Evolutionary conservation across 345 rosid genomes (phyloP).

Genomic region (Gossypium turneri): DNA sequence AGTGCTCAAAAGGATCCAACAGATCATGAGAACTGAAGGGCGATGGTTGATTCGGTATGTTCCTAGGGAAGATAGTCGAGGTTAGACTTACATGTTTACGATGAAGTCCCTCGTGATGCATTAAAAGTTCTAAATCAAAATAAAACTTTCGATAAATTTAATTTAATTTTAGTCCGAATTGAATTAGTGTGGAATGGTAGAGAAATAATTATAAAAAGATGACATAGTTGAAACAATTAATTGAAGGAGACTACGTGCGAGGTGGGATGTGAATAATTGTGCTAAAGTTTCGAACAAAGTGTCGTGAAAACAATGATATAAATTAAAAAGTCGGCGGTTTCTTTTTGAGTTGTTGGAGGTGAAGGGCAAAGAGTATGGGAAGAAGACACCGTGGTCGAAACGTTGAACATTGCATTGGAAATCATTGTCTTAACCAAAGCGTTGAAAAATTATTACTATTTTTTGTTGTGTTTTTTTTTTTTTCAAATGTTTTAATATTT

Average conservation of each 20-base stretch:
- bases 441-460: conserved; percentile 21
- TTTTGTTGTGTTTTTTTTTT: background rate
- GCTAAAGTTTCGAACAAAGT: conserved; percentile 34
- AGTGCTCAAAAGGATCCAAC: too few species aligned
- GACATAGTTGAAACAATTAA: conserved; percentile 1
- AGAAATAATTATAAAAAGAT: background rate
- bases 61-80: too few species aligned
- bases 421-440: conserved; percentile 21
- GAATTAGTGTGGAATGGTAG: too few species aligned
- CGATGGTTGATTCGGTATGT: too few species aligned
- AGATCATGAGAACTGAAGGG: too few species aligned
- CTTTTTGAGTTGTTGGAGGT: conserved; percentile 14
- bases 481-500: background rate
- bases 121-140: too few species aligned
- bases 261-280: conserved; percentile 57
- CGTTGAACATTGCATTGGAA: conserved; percentile 57
- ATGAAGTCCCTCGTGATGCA: too few species aligned
- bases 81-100: too few species aligned
- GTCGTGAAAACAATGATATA: background rate
- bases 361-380: conserved; percentile 27
- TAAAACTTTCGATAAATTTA: too few species aligned
- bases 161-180: too few species aligned
- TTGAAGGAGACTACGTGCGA: conserved; percentile 43
- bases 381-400: conserved; percentile 73
- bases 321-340: conserved; percentile 26